Percentiles rank a stretch among this genome's conserved stretches.
These are phyloP conservation scores for Stachybotrys chlorohalonatus DNA, from an alignment of 2,329 filamentous ascomycete species.

Conservation along the genomic window DNA sequence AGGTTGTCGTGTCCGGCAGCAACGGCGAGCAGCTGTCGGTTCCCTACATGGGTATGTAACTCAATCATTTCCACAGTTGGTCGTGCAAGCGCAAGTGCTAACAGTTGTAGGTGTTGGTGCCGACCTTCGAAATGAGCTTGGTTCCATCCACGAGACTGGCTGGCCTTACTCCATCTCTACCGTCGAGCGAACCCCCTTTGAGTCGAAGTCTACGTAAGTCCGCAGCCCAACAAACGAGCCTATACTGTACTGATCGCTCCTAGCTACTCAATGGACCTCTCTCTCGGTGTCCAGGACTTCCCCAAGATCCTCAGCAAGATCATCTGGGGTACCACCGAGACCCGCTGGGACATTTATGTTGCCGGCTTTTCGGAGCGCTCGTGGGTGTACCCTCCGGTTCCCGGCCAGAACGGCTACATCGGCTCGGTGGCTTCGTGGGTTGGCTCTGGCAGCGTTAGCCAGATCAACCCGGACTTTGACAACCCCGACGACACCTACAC, in stretches of 20 bases:
- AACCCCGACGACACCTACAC: conserved; percentile 13
- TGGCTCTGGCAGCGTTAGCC: conserved; percentile 4
- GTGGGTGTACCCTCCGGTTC: conserved; percentile 24
- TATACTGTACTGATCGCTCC: neutral
- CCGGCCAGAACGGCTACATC: conserved; percentile 21
- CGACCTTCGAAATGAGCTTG: conserved; percentile 1
- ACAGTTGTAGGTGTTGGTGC: conserved; percentile 7
- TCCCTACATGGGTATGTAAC: conserved; percentile 12
- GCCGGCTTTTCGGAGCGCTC: conserved; percentile 16
- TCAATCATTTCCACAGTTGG: no score
- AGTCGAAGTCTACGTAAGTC: neutral
- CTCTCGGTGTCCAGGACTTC: conserved; percentile 5
- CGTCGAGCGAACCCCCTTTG: neutral
- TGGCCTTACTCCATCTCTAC: neutral
- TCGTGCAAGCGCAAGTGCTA: neutral
- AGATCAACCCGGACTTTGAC: conserved; percentile 11
- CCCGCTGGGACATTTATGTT: neutral
- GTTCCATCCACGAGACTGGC: neutral
- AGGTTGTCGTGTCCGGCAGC: conserved; percentile 18
- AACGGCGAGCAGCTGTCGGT: conserved; percentile 21
- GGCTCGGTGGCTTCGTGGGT: conserved; percentile 17
- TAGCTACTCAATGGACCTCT: neutral
- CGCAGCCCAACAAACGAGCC: neutral
- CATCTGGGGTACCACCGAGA: neutral
- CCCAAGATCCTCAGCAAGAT: conserved; percentile 6